phyloP scores from a whole-genome alignment of 768 basidiomycete genomes.

The Russula olivacea region DNA sequence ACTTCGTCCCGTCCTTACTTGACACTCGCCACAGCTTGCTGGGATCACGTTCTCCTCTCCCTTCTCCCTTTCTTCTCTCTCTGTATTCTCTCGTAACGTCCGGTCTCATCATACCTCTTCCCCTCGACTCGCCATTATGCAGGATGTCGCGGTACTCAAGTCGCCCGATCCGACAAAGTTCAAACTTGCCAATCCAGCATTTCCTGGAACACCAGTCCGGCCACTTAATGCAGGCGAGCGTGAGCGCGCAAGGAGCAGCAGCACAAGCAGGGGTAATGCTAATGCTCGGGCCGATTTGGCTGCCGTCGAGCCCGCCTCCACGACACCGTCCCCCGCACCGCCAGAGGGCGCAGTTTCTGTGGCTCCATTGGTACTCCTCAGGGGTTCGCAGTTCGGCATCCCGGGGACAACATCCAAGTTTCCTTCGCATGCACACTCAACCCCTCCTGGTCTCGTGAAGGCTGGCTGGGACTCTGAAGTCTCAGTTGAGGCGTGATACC shows the following conservation, averaged over 20 bases:
- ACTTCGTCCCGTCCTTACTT: conserved; percentile 13
- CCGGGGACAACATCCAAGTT: conserved; percentile 15
- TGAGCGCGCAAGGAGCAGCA: neutral
- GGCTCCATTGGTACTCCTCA: conserved; percentile 17
- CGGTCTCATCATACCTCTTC: conserved; percentile 23
- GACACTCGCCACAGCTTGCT: conserved; percentile 11
- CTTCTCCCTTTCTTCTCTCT: neutral
- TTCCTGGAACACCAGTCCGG: conserved; percentile 4
- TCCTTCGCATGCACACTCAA: conserved; percentile 8
- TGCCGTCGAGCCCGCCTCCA: conserved; percentile 16
- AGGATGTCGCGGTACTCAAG: conserved; percentile 25
- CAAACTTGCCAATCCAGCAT: conserved; percentile 18
- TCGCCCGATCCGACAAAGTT: conserved; percentile 23
- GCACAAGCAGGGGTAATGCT: neutral
- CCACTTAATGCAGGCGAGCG: neutral
- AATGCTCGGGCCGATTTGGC: conserved; percentile 1
- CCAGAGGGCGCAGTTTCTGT: neutral
- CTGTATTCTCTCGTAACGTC: conserved; percentile 9
- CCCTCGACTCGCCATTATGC: conserved; percentile 10
- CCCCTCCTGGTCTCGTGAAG: conserved; percentile 14
- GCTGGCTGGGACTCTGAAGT: conserved; percentile 23
- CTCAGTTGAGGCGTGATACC: conserved; percentile 15
- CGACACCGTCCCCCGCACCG: conserved; percentile 18
- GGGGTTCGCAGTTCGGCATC: conserved; percentile 11
- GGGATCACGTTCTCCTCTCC: conserved; percentile 5